Conservation (phyloP, 2,329 filamentous ascomycete genomes). For the Fusarium chaquense region DNA sequence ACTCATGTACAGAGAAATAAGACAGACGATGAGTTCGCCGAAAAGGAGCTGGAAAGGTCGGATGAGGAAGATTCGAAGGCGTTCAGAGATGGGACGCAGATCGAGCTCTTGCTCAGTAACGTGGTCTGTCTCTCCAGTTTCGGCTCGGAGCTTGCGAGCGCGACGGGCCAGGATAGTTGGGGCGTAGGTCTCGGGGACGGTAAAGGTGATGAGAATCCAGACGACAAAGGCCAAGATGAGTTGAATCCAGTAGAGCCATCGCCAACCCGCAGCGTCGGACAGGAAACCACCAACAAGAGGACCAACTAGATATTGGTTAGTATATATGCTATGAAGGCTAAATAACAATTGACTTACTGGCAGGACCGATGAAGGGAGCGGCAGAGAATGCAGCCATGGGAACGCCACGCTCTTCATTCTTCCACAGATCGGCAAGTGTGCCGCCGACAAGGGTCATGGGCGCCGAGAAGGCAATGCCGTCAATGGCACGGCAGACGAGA, state of each 20-base stretch:
- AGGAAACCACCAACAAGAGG: constrained; percentile 83
- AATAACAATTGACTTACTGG: constrained; percentile 58
- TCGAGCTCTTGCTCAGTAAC: constrained; percentile 88
- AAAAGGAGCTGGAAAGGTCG: constrained; percentile 90
- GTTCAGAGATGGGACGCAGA: constrained; percentile 73
- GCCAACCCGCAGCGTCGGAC: constrained; percentile 76
- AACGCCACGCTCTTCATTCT: constrained; percentile 83
- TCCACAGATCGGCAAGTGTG: constrained; percentile 86
- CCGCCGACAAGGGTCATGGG: constrained; percentile 90
- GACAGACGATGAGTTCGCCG: constrained; percentile 84
- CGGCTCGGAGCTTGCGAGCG: constrained; percentile 77
- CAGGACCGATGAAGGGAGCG: constrained; percentile 85
- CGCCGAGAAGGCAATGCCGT: constrained; percentile 85
- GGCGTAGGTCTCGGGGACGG: constrained; percentile 90
- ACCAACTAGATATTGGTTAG: constrained; percentile 60
- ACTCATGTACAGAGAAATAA: constrained; percentile 87
- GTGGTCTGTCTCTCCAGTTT: constrained; percentile 73
- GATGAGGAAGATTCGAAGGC: constrained; percentile 79
- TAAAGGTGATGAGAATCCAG: constrained; percentile 84
- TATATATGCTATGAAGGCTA: not conserved
- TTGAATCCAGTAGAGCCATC: constrained; percentile 90
- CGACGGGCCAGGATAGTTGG: constrained; percentile 79
- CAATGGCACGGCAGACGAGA: constrained; percentile 80
- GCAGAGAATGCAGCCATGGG: constrained; percentile 89
- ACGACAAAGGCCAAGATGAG: constrained; percentile 78